These are phyloP conservation scores for Ceratocystis ficicola DNA, from an alignment of 2,329 filamentous ascomycete species.

Conservation along the genomic window DNA sequence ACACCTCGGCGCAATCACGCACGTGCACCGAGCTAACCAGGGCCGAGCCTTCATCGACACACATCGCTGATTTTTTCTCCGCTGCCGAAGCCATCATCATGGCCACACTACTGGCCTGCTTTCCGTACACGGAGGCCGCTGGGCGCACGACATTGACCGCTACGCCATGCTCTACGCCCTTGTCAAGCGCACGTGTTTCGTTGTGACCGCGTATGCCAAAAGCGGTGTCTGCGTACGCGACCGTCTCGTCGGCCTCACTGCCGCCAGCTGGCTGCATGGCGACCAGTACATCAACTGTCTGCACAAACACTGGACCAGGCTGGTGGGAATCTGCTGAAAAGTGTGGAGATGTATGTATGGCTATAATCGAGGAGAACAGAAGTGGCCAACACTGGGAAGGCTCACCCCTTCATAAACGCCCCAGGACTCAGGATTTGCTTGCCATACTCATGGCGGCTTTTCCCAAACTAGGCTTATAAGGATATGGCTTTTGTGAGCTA, in stretches of 20 bases:
- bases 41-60: constrained; percentile 28
- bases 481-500: not conserved
- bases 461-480: not conserved
- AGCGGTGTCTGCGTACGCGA: constrained; percentile 24
- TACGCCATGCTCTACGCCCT: constrained; percentile 28
- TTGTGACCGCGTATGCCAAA: constrained; percentile 26
- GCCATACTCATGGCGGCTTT: no score
- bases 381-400: no score
- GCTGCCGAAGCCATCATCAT: constrained; percentile 29
- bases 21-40: constrained; percentile 31
- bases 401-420: no score
- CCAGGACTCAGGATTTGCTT: no score
- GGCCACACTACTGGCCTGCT: constrained; percentile 31
- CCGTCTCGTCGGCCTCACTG: constrained; percentile 26
- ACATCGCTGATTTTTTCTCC: constrained; percentile 26
- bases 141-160: constrained; percentile 31
- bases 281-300: constrained; percentile 29
- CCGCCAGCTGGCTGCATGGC: constrained; percentile 26
- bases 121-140: constrained; percentile 36
- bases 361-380: no score
- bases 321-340: no score
- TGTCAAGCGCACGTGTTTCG: constrained; percentile 28
- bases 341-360: no score
- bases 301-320: constrained; percentile 30
- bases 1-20: constrained; percentile 34